A percentile compares a stretch with the other conserved stretches of the same genome.
Conservation (phyloP, 2,329 filamentous ascomycete species). For the Hypocreales sp. region DNA sequence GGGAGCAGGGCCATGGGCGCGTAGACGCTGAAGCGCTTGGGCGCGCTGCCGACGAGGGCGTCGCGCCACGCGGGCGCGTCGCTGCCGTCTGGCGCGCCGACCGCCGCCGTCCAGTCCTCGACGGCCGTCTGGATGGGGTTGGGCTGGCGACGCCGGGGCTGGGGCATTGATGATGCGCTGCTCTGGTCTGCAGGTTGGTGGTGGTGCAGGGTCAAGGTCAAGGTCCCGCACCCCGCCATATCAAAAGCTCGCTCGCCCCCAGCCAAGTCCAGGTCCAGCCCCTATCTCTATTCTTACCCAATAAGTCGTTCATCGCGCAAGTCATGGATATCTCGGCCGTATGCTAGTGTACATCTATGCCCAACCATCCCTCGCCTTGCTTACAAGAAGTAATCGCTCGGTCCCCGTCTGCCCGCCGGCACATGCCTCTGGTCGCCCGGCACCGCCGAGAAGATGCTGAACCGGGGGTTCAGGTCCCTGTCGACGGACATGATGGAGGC, state of each 20-base stretch:
- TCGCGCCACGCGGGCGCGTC: slow-evolving; percentile 6
- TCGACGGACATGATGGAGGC: slow-evolving; percentile 92
- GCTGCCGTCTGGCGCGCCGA: slow-evolving; percentile 1
- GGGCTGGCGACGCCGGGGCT: slow-evolving; percentile 5
- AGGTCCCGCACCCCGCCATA: too few species aligned
- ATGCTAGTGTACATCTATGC: slow-evolving; percentile 27
- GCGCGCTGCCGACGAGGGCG: slow-evolving; percentile 24
- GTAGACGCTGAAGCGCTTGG: slow-evolving; percentile 45
- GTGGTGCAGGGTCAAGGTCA: neutral
- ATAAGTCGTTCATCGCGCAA: slow-evolving; percentile 14
- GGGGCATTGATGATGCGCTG: neutral
- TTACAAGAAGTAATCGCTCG: slow-evolving; percentile 56
- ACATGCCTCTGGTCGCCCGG: slow-evolving; percentile 72
- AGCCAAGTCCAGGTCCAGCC: too few species aligned
- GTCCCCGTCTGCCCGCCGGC: slow-evolving; percentile 52
- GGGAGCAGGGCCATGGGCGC: slow-evolving; percentile 46
- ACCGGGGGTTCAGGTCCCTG: slow-evolving; percentile 73
- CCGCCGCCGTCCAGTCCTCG: slow-evolving; percentile 11
- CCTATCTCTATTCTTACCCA: too few species aligned
- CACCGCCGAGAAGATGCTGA: slow-evolving; percentile 85
- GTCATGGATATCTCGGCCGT: slow-evolving; percentile 25
- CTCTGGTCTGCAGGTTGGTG: neutral
- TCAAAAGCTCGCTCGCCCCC: too few species aligned
- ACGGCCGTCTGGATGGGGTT: slow-evolving; percentile 18
- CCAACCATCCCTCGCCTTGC: slow-evolving; percentile 5